These are phyloP conservation scores for Trametes cinnabarina DNA, from an alignment of 768 basidiomycete species.

Conservation along the genomic window DNA sequence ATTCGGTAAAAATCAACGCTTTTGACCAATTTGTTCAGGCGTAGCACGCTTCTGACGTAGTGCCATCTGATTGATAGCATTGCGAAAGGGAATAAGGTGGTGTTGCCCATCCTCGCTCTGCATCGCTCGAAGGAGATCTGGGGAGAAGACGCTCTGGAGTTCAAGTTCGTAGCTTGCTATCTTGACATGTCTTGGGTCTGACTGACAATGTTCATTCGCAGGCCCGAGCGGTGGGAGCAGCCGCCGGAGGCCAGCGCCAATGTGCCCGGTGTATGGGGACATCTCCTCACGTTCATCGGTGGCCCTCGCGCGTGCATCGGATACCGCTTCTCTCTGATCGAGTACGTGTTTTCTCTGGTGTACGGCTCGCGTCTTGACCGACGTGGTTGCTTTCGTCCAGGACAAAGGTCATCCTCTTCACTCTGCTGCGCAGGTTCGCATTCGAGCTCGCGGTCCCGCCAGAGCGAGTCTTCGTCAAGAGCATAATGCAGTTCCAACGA, in stretches of 20 bases:
- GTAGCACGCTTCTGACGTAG: neutral
- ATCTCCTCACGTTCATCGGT: slow-evolving; percentile 58
- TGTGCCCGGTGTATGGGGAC: slow-evolving; percentile 61
- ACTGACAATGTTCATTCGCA: no score
- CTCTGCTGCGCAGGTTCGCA: slow-evolving; percentile 30
- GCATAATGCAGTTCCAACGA: slow-evolving; percentile 19
- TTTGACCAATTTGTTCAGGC: neutral
- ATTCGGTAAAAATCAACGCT: slow-evolving; percentile 35
- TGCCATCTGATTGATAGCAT: slow-evolving; percentile 13
- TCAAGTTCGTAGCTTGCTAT: slow-evolving; percentile 42
- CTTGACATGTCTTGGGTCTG: no score
- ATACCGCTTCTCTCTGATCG: slow-evolving; percentile 58
- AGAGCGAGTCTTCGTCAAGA: slow-evolving; percentile 22
- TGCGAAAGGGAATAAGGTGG: slow-evolving; percentile 29
- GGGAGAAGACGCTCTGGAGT: slow-evolving; percentile 61
- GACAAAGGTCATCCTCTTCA: slow-evolving; percentile 34
- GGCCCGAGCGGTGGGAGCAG: slow-evolving; percentile 62
- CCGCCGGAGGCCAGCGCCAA: slow-evolving; percentile 40
- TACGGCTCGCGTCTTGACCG: no score
- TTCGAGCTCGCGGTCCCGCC: slow-evolving; percentile 31
- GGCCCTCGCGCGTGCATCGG: slow-evolving; percentile 67
- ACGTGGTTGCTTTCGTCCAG: no score
- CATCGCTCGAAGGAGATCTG: slow-evolving; percentile 54
- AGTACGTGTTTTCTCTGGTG: slow-evolving; percentile 43
- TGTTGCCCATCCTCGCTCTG: slow-evolving; percentile 52